Conservation (phyloP, 495 filamentous ascomycete species). For the Aspergillus incahuasiensis region DNA sequence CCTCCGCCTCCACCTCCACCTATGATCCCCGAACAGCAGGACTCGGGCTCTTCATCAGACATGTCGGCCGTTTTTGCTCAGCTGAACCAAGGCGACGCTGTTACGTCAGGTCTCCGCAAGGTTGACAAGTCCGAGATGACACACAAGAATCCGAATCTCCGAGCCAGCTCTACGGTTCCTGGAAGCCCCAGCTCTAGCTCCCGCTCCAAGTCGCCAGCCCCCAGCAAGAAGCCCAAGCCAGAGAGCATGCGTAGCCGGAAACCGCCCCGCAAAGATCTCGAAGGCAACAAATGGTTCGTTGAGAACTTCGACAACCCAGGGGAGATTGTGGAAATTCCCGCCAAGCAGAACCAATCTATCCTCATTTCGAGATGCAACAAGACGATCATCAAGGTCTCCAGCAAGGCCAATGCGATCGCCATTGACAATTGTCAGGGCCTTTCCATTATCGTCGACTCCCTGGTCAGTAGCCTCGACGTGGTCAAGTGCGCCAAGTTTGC, state of each 20-base stretch:
- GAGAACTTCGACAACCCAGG: slow-evolving; percentile 86
- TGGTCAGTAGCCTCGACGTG: slow-evolving; percentile 87
- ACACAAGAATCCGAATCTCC: slow-evolving; percentile 94
- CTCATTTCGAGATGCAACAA: slow-evolving; percentile 88
- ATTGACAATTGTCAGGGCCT: slow-evolving; percentile 84
- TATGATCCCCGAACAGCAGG: slow-evolving; percentile 24
- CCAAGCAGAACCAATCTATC: slow-evolving; percentile 78
- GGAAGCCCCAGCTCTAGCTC: slow-evolving; percentile 46
- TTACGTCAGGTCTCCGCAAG: slow-evolving; percentile 85
- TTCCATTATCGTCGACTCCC: slow-evolving; percentile 79
- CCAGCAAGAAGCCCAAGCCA: slow-evolving; percentile 89
- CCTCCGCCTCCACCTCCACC: slow-evolving; percentile 53
- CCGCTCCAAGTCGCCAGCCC: slow-evolving; percentile 75
- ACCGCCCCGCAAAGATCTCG: slow-evolving; percentile 84
- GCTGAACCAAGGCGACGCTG: slow-evolving; percentile 78
- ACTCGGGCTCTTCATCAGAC: slow-evolving; percentile 36
- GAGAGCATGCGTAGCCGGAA: slow-evolving; percentile 91
- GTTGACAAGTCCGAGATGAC: slow-evolving; percentile 95
- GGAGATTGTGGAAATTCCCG: slow-evolving; percentile 69
- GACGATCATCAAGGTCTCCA: slow-evolving; percentile 79
- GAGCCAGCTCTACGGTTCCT: slow-evolving; percentile 63
- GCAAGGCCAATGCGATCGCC: slow-evolving; percentile 92
- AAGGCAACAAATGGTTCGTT: slow-evolving; percentile 93
- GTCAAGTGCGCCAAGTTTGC: slow-evolving; percentile 93
- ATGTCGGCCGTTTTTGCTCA: slow-evolving; percentile 84